phyloP scores from a whole-genome alignment of 352 stramenopile genomes.

The Pythium oligandrum region DNA sequence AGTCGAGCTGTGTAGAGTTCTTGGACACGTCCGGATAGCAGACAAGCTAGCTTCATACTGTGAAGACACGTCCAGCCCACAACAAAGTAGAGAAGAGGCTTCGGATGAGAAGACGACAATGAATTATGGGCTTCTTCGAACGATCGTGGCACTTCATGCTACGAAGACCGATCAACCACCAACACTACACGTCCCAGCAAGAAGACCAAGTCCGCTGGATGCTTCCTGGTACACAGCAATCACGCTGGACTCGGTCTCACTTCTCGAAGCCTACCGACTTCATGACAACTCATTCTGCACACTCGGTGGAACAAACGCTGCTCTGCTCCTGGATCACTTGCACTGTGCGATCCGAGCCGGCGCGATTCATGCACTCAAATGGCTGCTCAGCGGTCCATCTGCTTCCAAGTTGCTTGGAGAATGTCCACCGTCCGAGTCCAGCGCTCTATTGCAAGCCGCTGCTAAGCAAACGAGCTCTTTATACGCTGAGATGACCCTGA shows the following conservation, averaged over 20 bases:
- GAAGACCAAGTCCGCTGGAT: no score
- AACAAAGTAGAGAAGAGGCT: no score
- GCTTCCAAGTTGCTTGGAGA: conserved; percentile 5
- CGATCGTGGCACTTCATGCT: conserved; percentile 1
- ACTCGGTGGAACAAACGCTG: not conserved
- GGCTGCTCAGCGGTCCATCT: conserved; percentile 22
- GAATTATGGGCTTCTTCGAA: conserved; percentile 4
- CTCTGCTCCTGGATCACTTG: conserved; percentile 12
- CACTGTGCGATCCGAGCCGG: conserved; percentile 21
- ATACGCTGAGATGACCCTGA: conserved; percentile 34
- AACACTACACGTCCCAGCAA: no score
- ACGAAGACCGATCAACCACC: no score
- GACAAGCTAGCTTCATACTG: not conserved
- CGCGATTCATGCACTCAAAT: conserved; percentile 34
- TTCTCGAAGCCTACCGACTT: conserved; percentile 25
- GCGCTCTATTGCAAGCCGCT: conserved; percentile 8
- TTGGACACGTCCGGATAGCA: conserved; percentile 15
- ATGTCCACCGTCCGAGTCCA: not conserved
- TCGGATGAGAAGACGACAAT: no score
- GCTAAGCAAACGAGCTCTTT: conserved; percentile 24
- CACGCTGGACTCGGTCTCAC: conserved; percentile 25
- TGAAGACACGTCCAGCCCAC: no score
- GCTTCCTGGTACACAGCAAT: not conserved
- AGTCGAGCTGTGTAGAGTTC: conserved; percentile 20
- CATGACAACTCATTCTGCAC: conserved; percentile 4